Conservation (phyloP, 345 rosid species). For the Eucalyptus globulus region DNA sequence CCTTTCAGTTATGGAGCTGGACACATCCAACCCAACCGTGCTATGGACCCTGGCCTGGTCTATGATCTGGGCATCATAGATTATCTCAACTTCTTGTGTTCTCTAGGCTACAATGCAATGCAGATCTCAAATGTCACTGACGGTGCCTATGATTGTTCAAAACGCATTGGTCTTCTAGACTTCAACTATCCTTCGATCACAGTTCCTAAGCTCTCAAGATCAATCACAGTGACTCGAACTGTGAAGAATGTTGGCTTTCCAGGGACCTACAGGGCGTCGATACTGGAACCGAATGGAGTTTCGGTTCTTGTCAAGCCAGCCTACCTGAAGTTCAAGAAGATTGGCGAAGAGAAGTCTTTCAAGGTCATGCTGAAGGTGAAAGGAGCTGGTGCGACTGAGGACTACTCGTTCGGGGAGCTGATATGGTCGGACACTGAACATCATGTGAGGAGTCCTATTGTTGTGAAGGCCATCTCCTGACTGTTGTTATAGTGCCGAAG, state of each 20-base stretch:
- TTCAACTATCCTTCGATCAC: conserved; percentile 90
- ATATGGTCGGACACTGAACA: background rate
- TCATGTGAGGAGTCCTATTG: conserved; percentile 4
- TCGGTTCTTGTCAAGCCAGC: conserved; percentile 20
- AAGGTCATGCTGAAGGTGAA: background rate
- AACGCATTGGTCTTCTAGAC: conserved; percentile 14
- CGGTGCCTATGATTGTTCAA: conserved; percentile 28
- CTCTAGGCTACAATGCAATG: conserved; percentile 39
- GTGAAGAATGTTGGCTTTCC: conserved; percentile 72
- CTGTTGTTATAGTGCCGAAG: background rate
- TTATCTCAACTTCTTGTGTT: conserved; percentile 67
- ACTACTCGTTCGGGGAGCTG: background rate
- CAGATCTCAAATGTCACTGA: conserved; percentile 25
- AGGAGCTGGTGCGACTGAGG: background rate
- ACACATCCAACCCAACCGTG: conserved; percentile 71
- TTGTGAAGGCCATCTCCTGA: background rate
- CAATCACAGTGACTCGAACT: conserved; percentile 30
- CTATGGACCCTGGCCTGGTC: conserved; percentile 72
- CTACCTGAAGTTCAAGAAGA: conserved; percentile 29
- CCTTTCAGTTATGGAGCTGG: conserved; percentile 83
- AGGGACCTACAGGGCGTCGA: conserved; percentile 27
- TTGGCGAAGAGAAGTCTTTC: conserved; percentile 59
- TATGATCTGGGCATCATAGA: conserved; percentile 42
- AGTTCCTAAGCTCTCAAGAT: conserved; percentile 17
- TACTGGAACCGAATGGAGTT: conserved; percentile 42